Conservation (phyloP, 2,329 filamentous ascomycete species). For the Xylariaceae sp. region DNA sequence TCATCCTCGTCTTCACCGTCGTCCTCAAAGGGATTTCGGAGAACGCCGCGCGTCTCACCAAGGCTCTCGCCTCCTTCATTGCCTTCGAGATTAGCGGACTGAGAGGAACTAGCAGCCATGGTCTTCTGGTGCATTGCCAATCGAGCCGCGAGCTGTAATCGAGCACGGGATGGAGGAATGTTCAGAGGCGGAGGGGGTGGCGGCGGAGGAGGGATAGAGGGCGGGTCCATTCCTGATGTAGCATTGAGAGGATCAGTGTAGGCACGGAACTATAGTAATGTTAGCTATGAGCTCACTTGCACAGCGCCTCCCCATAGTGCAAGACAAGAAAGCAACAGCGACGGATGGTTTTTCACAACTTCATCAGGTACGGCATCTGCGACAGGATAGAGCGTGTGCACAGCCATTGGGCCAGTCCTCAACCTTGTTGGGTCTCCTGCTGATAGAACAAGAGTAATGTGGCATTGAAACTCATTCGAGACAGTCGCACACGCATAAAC, state of each 20-base stretch:
- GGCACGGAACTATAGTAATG: slow-evolving; percentile 48
- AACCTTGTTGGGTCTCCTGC: too few relatives aligned
- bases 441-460: too few relatives aligned
- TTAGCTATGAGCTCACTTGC: slow-evolving; percentile 12
- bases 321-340: too few relatives aligned
- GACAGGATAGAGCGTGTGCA: too few relatives aligned
- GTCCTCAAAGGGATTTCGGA: slow-evolving; percentile 36
- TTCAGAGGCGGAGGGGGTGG: slow-evolving; percentile 77
- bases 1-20: slow-evolving; percentile 49
- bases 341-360: background rate
- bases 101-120: slow-evolving; percentile 39
- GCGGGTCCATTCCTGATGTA: slow-evolving; percentile 49
- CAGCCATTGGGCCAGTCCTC: too few relatives aligned
- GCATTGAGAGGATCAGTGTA: slow-evolving; percentile 54
- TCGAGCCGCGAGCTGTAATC: slow-evolving; percentile 84
- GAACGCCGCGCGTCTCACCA: slow-evolving; percentile 19
- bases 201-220: slow-evolving; percentile 55
- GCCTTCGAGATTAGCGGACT: slow-evolving; percentile 38
- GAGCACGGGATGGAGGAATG: slow-evolving; percentile 79
- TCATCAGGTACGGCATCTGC: background rate
- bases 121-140: slow-evolving; percentile 72
- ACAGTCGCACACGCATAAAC: too few relatives aligned
- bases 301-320: too few relatives aligned
- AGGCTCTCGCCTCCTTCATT: slow-evolving; percentile 34
- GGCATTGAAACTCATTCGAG: too few relatives aligned